Base-by-base conservation (phyloP, 768 basidiomycete genomes). In the Naganishia kalamii region DNA sequence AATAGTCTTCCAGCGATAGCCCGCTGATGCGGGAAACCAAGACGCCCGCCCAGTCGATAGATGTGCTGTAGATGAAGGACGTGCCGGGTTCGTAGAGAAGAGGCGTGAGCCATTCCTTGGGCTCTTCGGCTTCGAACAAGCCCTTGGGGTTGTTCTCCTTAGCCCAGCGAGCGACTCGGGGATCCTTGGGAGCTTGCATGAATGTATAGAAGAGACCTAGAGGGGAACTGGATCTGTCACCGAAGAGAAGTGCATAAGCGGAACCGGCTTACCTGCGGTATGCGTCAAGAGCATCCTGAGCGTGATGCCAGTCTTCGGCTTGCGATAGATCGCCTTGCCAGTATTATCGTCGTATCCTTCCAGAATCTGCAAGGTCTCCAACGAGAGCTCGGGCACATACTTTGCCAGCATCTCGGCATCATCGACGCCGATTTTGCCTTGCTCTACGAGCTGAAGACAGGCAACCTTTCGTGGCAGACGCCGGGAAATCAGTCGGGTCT, bases 261-360 rank as follows among this genome's bases (percentile, higher is more conserved):
- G 21, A 29, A 19, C 35, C 4, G 5, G 52, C 72, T 27, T 29
- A 74, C 76, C 76, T 19, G 73, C 68, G 5, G 72, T 71, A 63
- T 78, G 77, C 19, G 65, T 70, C 59, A 77, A 63, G 50, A 78
- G 67, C 72, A 70, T 70, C 65, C 71, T 51, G 32, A 75, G 48
- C 3, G 76, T 77, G 35, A 74, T 66, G n/a, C 67, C 67, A 6
- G 65, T 70, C 44, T 66, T 65, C 19, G 71, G 64, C 25, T 71
- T 67, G 7, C 52, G 68, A 23, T 71, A 50, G 0, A 67, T 32
- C 0, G 69, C 64, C 33, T 69, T 50, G 19, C 30, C 47, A 1
- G 32, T 50, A 13, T 73, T 62, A 12, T 68, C 69, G 8, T 65
- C 63, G 41, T 70, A 74, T 5, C 75, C 72, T 17, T 65, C 69